Evolutionary conservation across 768 basidiomycete species (phyloP).

Genomic region (Amanita polypyramis): DNA sequence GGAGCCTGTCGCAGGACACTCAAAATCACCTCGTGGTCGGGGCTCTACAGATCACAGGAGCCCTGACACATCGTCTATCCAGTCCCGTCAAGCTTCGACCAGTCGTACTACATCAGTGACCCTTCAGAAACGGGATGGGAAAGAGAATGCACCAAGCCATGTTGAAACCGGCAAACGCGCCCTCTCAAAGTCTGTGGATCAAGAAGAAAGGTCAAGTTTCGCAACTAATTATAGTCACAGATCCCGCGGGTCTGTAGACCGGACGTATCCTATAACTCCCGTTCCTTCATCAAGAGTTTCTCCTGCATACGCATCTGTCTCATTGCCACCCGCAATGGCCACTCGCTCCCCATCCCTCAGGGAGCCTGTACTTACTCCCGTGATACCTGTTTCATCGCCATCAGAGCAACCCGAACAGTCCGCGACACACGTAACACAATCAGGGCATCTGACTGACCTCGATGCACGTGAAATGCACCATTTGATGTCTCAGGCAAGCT

Average conservation of each 20-base stretch:
- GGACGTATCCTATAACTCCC: slow-evolving; percentile 1
- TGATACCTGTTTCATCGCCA: not conserved
- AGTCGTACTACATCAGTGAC: slow-evolving; percentile 19
- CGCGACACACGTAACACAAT: slow-evolving; percentile 10
- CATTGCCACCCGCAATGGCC: not conserved
- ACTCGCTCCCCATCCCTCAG: slow-evolving; percentile 7
- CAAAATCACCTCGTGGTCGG: not conserved
- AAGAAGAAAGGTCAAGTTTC: not conserved
- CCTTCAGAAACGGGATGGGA: slow-evolving; percentile 11
- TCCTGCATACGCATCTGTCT: not conserved
- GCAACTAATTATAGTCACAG: not conserved
- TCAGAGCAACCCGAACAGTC: slow-evolving; percentile 7
- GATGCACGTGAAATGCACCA: slow-evolving; percentile 59
- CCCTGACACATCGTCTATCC: not conserved
- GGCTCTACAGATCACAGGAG: not conserved
- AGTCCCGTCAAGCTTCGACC: slow-evolving; percentile 17
- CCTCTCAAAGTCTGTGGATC: not conserved
- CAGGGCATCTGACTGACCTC: slow-evolving; percentile 26
- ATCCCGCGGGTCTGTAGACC: not conserved
- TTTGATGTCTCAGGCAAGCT: slow-evolving; percentile 57
- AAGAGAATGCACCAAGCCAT: slow-evolving; percentile 1
- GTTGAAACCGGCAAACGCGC: not conserved
- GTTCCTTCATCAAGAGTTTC: not conserved
- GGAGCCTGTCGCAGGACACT: slow-evolving; percentile 14
- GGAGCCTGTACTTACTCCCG: slow-evolving; percentile 13